Base-by-base conservation (phyloP, 257 asterid species). In the Solanum sejunctum region DNA sequence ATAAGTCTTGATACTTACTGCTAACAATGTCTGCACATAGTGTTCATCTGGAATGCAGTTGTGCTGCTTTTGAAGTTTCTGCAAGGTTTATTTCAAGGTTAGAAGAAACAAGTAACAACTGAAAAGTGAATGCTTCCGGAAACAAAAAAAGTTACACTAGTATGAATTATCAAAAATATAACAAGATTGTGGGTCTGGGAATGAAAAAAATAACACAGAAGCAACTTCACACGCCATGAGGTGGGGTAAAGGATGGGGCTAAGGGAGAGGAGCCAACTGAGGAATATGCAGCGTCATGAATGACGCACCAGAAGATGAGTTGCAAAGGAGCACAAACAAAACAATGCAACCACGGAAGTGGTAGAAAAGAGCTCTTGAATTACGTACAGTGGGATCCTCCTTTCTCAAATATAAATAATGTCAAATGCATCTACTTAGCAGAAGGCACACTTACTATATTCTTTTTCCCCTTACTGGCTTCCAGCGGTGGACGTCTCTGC, bases 41-140 rank as follows among this genome's bases (percentile, higher is more conserved):
- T 97, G 99, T 91, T 97, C 99, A 90, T 97, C 99, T 1, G 99
- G 99, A 87, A 97, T 95, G 88, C 98, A 95, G 89, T 97, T 90
- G 88, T 95, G 98, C 92, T 94, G 98, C 89, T 95, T 93, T 91
- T 93, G 98, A 91, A 91, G 96, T 88, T 91, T 97, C 99, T 97
- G 99, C 92, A 87, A 84, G 72, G 61, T 84, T 86, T 55, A 86
- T 84, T 69, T 51, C 47, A 80, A 57, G 58, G 86, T 87, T 83
- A 87, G 87, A 54, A 79, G 78, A 39, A 36, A 83, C 60, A 21
- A 66, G 55, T 23, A 20, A 51, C 57, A 60, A 49, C 71, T 83
- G 36, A 51, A 43, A 57, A 21, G 12, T 75, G 23, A 49, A 49
- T 21, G 75, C 41, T 49, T 69, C 8, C 10, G 10, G 82, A 49